A percentile compares a stretch with the other conserved stretches of the same genome.
phyloP scores from a whole-genome alignment of 257 asterid species.

The Ocimum tenuiflorum region DNA sequence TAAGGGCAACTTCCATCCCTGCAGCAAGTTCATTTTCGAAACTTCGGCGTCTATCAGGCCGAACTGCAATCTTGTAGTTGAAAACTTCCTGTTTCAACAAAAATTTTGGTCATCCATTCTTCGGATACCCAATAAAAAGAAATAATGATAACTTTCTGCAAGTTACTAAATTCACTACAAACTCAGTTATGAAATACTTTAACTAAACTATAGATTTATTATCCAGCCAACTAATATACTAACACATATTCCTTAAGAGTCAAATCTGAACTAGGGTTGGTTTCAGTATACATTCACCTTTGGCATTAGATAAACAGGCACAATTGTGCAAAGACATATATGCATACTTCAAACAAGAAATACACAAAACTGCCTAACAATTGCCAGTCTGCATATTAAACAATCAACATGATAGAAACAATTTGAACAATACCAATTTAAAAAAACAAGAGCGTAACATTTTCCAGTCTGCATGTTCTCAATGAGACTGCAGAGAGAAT shows the following conservation, averaged over 20 bases:
- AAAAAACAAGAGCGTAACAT: background rate
- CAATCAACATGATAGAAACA: background rate
- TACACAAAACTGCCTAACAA: too few relatives aligned
- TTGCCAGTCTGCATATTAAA: too few relatives aligned
- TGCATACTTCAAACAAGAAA: background rate
- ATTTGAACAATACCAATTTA: constrained; percentile 9
- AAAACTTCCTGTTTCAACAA: constrained; percentile 64
- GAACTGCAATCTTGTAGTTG: constrained; percentile 93
- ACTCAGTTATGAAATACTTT: background rate
- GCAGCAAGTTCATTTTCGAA: constrained; percentile 86
- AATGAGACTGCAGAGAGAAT: background rate
- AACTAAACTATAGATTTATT: background rate
- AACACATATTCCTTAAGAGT: background rate
- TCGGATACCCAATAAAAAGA: background rate
- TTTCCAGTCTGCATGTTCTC: background rate
- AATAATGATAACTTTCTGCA: background rate
- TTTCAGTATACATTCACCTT: background rate
- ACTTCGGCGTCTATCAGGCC: constrained; percentile 94
- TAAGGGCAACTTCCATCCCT: constrained; percentile 66
- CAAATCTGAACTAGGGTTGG: background rate
- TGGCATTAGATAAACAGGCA: background rate
- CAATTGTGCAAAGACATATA: background rate
- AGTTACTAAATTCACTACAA: background rate
- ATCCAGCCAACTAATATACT: background rate
- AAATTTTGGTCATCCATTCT: constrained; percentile 5